These are phyloP conservation scores for Bipolaris sorokiniana DNA, from an alignment of 2,329 filamentous ascomycete genomes.

Conservation along the genomic window DNA sequence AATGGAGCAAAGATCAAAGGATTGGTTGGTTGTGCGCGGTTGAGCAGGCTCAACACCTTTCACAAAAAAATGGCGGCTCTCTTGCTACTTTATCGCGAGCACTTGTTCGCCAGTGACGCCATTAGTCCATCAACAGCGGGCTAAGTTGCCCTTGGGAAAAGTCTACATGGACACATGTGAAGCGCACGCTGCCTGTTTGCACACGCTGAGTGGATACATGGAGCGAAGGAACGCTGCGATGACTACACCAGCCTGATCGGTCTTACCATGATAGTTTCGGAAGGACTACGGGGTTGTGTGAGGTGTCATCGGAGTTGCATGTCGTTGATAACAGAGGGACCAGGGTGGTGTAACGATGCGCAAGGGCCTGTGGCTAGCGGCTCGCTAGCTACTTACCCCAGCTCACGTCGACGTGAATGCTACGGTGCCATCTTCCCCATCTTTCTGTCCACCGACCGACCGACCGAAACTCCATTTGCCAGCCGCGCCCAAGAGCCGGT, in stretches of 20 bases:
- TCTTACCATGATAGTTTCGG: conserved; percentile 8
- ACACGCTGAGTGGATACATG: conserved; percentile 16
- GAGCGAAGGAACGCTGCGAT: conserved; percentile 38
- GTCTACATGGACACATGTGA: conserved; percentile 17
- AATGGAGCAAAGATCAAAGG: conserved; percentile 28
- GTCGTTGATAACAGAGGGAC: conserved; percentile 28
- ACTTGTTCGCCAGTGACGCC: conserved; percentile 5
- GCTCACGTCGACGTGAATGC: conserved; percentile 38
- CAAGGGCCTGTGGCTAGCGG: conserved; percentile 24
- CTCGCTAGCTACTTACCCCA: conserved; percentile 29
- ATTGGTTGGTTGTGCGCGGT: conserved; percentile 25
- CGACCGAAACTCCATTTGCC: conserved; percentile 32
- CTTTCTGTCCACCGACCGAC: conserved; percentile 37
- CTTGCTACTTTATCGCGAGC: conserved; percentile 30
- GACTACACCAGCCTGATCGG: conserved; percentile 20
- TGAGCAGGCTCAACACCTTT: conserved; percentile 39
- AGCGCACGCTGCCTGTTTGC: conserved; percentile 28
- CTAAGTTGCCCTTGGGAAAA: conserved; percentile 19
- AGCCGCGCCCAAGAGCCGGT: conserved; percentile 44
- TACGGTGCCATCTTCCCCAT: conserved; percentile 44
- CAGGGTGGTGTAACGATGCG: conserved; percentile 30
- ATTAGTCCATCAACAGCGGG: conserved; percentile 22
- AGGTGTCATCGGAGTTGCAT: conserved; percentile 38
- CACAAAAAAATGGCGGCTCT: conserved; percentile 19
- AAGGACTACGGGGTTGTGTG: conserved; percentile 28